phyloP scores from a whole-genome alignment of 208 protist species.

The Herpetomonas samuelpessoai region DNA sequence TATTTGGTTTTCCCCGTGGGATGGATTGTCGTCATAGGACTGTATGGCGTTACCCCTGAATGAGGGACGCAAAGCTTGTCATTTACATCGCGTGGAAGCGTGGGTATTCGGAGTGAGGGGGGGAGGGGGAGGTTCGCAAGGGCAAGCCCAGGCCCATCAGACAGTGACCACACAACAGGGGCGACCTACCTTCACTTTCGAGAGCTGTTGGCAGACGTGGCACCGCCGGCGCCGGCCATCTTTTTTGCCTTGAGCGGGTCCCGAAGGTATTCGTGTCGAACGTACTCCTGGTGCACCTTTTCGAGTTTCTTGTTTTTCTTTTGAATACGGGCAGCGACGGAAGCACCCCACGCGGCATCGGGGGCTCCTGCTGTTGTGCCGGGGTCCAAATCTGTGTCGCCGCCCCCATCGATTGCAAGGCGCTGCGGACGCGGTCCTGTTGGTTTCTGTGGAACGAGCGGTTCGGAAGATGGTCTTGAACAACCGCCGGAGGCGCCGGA shows the following conservation, averaged over 20 bases:
- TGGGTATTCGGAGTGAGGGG: too few relatives aligned
- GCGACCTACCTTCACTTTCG: too few relatives aligned
- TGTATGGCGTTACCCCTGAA: too few relatives aligned
- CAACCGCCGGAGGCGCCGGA: neutral
- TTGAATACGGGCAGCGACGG: slow-evolving; percentile 50
- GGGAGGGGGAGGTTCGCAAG: too few relatives aligned
- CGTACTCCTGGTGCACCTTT: slow-evolving; percentile 39
- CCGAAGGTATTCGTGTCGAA: slow-evolving; percentile 57
- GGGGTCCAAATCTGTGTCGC: neutral
- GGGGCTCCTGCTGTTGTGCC: slow-evolving; percentile 13
- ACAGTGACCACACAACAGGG: too few relatives aligned
- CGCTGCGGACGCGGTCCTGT: neutral
- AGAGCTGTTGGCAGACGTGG: too few relatives aligned
- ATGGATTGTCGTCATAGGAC: too few relatives aligned
- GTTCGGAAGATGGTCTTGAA: neutral
- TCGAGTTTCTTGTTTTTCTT: slow-evolving; percentile 77
- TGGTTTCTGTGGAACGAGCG: too few relatives aligned
- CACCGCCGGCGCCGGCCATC: slow-evolving; percentile 6
- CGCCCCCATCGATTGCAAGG: neutral
- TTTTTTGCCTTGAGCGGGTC: slow-evolving; percentile 72
- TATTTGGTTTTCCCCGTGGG: too few relatives aligned
- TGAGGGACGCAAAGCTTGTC: too few relatives aligned
- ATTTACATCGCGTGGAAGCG: too few relatives aligned
- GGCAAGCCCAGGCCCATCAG: too few relatives aligned
- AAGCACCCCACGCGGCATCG: slow-evolving; percentile 49